Conservation (phyloP, 345 rosid species). For the Ailanthus altissimus region DNA sequence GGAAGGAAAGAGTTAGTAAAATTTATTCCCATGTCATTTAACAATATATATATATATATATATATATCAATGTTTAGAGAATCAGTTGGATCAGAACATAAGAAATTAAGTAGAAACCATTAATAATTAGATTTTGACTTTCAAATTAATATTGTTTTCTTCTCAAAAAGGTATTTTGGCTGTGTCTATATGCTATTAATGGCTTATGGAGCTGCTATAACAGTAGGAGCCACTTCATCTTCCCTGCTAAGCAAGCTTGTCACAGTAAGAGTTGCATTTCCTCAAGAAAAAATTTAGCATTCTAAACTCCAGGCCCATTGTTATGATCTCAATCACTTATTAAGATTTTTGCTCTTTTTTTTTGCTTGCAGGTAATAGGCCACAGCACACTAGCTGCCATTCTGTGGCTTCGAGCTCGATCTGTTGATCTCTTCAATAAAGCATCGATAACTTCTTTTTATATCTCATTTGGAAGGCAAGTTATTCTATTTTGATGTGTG, state of each 20-base stretch:
- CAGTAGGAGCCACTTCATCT: constrained; percentile 31
- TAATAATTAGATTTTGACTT: too few relatives aligned
- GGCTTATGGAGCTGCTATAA: constrained; percentile 35
- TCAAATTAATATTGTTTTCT: not conserved
- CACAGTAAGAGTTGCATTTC: constrained; percentile 12
- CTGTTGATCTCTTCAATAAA: constrained; percentile 28
- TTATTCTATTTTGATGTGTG: too few relatives aligned
- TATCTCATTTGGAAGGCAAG: too few relatives aligned
- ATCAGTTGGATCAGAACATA: too few relatives aligned
- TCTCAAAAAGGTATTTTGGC: constrained; percentile 32
- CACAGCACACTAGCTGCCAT: constrained; percentile 24
- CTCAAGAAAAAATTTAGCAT: not conserved
- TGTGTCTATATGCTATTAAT: constrained; percentile 32
- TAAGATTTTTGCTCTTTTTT: not conserved
- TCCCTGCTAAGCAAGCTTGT: too few relatives aligned
- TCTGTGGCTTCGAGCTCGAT: constrained; percentile 29
- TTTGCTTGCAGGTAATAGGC: too few relatives aligned
- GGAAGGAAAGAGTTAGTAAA: too few relatives aligned
- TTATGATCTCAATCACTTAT: not conserved
- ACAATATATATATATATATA: too few relatives aligned
- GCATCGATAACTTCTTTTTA: too few relatives aligned
- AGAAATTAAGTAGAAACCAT: too few relatives aligned
- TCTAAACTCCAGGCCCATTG: not conserved
- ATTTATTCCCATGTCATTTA: too few relatives aligned
- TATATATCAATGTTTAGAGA: too few relatives aligned